These are phyloP conservation scores for Pseudisothecium myosuroides DNA, from an alignment of 225 moss, liverwort and hornwort species.

Conservation along the genomic window DNA sequence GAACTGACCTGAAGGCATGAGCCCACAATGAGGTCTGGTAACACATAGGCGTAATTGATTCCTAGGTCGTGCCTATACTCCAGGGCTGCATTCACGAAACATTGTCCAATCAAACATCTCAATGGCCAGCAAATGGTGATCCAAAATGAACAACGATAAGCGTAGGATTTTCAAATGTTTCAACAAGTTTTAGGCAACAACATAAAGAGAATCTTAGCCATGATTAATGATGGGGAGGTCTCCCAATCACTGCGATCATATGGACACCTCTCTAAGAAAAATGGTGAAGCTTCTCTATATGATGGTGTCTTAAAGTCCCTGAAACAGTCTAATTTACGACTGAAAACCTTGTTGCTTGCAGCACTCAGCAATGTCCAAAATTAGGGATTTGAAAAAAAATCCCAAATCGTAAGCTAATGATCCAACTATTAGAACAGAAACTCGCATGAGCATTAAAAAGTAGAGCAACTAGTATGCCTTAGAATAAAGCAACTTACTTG, in stretches of 20 bases:
- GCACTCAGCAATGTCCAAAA: background rate
- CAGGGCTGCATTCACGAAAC: conserved; percentile 31
- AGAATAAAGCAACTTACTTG: conserved; percentile 28
- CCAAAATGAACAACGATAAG: background rate
- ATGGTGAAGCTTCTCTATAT: background rate
- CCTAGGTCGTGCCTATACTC: conserved; percentile 93
- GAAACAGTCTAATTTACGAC: background rate
- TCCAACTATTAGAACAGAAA: background rate
- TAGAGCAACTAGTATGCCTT: no score
- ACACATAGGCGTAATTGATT: conserved; percentile 78
- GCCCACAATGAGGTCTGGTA: conserved; percentile 89
- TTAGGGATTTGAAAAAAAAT: background rate
- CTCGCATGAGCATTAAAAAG: background rate
- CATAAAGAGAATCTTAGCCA: background rate
- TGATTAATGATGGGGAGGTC: background rate
- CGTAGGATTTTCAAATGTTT: background rate
- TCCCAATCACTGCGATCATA: background rate
- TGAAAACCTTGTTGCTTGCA: background rate
- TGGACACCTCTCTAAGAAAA: background rate
- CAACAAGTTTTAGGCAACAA: background rate
- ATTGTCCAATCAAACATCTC: background rate
- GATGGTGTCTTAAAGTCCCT: background rate
- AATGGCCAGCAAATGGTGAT: background rate
- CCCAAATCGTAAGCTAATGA: background rate
- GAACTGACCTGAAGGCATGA: conserved; percentile 89